Base-by-base conservation (phyloP, 1,284 basidiomycete genomes). In the Microbotryomycetes sp. region DNA sequence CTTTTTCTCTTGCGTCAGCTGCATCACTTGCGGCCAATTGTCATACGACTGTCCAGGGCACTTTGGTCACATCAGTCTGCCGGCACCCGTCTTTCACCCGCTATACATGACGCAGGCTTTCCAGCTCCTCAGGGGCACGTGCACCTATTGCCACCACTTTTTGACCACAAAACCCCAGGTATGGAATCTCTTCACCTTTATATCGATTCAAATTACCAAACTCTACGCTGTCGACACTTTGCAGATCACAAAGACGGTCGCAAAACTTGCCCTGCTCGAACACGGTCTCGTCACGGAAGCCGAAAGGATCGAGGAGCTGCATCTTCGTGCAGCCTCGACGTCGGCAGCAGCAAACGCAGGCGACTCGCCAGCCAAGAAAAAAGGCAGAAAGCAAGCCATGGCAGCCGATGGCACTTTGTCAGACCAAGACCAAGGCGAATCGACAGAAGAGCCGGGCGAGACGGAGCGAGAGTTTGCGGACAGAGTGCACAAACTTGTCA, bases 31-130 rank as follows among this genome's bases (percentile, higher is more conserved):
- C 75, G 85, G 83, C 59, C 82, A 94, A 68, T 89, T 85, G 53
- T 92, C 90, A 72, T 97, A 87, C 77, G 86, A 87, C 64, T 99
- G 96, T 75, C 94, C 96, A 0, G 96, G 96, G 6, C 96, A 99
- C 77, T 98, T 90, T 79, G 96, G 96, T n/a, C 96, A 98, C 77
- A 94, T 99, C 68, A 92, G 97, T 71, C 84, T 99, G 5, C 91
- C 96, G 11, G 83, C 88, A 23, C 92, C 96, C 27, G 90, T 98
- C 15, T 98, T 89, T 75, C 94, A 99, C 74, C 96, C 96, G 0
- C 80, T 99, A 29, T 99, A 97, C 78, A 92, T 98, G 86, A 81
- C 82, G 52, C 91, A 96, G 73, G 87, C 89, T 80, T 93, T 87
- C 76, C 87, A 88, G 69, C 77, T 98, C 54, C 79, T 99, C 16